Conservation (phyloP, 2,329 filamentous ascomycete species). For the Aspergillus sp. region DNA sequence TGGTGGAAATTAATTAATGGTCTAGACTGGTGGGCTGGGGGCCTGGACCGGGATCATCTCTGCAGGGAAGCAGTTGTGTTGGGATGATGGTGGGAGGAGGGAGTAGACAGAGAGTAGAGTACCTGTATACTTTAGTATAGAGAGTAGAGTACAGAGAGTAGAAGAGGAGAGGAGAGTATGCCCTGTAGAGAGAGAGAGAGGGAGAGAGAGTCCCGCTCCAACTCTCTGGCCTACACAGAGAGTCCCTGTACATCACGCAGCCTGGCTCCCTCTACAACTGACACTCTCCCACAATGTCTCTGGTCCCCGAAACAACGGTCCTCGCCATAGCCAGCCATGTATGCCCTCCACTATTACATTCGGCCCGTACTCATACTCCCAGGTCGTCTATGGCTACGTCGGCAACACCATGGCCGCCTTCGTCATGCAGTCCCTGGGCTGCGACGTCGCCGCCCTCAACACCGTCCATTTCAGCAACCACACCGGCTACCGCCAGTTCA, state of each 20-base stretch:
- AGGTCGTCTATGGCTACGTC: slow-evolving; percentile 45
- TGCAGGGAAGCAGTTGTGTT: no score
- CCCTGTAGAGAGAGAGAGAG: no score
- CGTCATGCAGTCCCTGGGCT: slow-evolving; percentile 85
- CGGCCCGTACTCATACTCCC: slow-evolving; percentile 13
- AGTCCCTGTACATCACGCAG: slow-evolving; percentile 6
- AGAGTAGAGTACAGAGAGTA: no score
- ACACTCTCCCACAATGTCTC: slow-evolving; percentile 7
- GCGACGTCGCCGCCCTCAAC: slow-evolving; percentile 87
- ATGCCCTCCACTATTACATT: slow-evolving; percentile 26
- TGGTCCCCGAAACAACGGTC: slow-evolving; percentile 57
- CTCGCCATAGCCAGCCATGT: slow-evolving; percentile 94
- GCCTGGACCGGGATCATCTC: no score
- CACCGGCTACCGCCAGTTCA: slow-evolving; percentile 82
- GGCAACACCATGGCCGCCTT: slow-evolving; percentile 97
- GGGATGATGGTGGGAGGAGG: no score
- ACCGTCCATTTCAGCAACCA: slow-evolving; percentile 99
- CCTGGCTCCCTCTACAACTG: slow-evolving; percentile 1
- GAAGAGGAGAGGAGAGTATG: no score
- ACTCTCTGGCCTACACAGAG: background rate
- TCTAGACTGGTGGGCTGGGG: no score
- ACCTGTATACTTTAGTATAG: no score
- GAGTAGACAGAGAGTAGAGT: no score
- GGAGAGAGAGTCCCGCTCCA: no score
- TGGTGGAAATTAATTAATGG: no score